Evolutionary conservation across 2,329 filamentous ascomycete species (phyloP).

Genomic region (Botrytis galanthina): DNA sequence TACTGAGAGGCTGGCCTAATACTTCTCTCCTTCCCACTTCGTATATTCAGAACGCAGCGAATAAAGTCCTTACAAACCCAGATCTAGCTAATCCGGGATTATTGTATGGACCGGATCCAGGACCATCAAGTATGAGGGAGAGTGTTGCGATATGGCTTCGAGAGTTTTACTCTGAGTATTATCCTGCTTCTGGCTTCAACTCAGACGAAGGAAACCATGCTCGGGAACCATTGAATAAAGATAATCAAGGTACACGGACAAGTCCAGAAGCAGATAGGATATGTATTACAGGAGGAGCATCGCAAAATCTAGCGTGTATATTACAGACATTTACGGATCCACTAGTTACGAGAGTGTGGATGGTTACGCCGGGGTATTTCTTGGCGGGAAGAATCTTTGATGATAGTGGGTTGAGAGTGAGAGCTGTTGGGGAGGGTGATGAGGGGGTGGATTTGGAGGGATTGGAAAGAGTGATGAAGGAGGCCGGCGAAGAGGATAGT

Average conservation of each 20-base stretch:
- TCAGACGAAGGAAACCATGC: background rate
- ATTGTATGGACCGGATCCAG: constrained; percentile 75
- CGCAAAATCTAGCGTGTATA: constrained; percentile 75
- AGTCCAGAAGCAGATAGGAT: constrained; percentile 52
- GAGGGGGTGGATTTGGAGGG: constrained; percentile 70
- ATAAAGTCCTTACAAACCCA: constrained; percentile 56
- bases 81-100: constrained; percentile 47
- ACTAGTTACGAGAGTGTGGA: constrained; percentile 73
- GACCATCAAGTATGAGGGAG: constrained; percentile 66
- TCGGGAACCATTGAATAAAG: background rate
- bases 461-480: constrained; percentile 44
- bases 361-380: constrained; percentile 80
- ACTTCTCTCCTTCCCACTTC: constrained; percentile 40
- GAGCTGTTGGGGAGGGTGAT: constrained; percentile 71
- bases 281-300: constrained; percentile 81
- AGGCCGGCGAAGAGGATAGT: constrained; percentile 17
- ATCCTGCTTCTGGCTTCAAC: background rate
- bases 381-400: constrained; percentile 83
- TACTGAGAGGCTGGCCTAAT: constrained; percentile 67
- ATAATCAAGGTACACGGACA: background rate
- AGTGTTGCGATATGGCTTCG: constrained; percentile 70
- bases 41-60: constrained; percentile 43
- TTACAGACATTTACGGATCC: constrained; percentile 81
- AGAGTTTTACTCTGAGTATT: constrained; percentile 42
- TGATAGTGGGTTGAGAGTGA: constrained; percentile 73